Percentiles rank a stretch among this genome's conserved stretches.
These are phyloP conservation scores for Penicillium cinerascens DNA, from an alignment of 495 filamentous ascomycete genomes.

Conservation along the genomic window DNA sequence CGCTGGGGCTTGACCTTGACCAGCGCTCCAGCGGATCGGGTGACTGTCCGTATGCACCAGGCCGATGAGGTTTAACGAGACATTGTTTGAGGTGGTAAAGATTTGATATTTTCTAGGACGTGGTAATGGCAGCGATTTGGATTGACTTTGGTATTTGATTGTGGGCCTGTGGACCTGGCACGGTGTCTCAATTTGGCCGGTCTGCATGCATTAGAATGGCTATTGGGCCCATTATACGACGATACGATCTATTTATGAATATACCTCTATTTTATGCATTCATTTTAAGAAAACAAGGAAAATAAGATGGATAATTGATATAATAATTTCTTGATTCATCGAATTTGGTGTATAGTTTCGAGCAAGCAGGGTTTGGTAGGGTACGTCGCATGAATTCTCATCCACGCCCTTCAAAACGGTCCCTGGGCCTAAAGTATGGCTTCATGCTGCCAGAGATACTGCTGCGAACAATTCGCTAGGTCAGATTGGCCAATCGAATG, in stretches of 20 bases:
- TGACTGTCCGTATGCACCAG: slow-evolving; percentile 31
- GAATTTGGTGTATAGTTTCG: no score
- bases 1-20: slow-evolving; percentile 25
- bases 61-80: slow-evolving; percentile 15
- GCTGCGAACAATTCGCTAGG: no score
- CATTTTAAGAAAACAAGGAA: no score
- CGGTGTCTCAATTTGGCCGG: background rate
- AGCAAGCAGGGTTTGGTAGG: no score
- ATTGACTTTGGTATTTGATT: background rate
- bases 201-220: no score
- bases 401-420: no score
- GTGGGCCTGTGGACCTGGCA: background rate
- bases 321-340: no score
- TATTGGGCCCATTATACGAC: background rate
- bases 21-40: slow-evolving; percentile 21
- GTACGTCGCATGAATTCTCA: no score
- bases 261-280: background rate
- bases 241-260: background rate
- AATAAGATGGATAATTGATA: no score
- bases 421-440: no score
- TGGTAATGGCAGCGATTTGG: background rate
- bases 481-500: no score
- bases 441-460: no score
- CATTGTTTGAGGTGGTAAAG: background rate
- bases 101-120: background rate